A percentile compares a stretch with the other conserved stretches of the same genome.
phyloP scores from a whole-genome alignment of 169 alveolate genomes.

The Eimeria sp. region DNA sequence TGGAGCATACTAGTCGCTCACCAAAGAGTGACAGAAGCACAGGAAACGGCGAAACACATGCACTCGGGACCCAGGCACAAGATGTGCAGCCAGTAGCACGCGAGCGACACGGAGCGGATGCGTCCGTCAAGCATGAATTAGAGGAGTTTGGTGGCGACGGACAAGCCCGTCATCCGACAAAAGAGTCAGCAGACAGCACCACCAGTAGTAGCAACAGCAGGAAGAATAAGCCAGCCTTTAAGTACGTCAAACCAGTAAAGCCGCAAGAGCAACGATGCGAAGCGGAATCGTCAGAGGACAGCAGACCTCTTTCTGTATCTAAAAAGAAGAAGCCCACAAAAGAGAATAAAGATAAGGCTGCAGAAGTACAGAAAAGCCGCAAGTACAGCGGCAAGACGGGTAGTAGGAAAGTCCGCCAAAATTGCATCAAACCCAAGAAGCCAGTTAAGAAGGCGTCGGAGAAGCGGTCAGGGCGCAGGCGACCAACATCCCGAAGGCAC shows the following conservation, averaged over 20 bases:
- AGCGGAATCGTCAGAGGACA: neutral
- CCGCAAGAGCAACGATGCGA: neutral
- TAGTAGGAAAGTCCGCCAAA: neutral
- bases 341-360: neutral
- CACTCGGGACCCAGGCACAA: neutral
- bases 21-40: neutral
- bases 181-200: neutral
- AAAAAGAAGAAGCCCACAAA: conserved; percentile 1
- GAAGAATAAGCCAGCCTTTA: conserved; percentile 23
- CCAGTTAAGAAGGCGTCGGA: neutral
- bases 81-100: neutral
- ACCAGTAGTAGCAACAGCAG: conserved; percentile 33
- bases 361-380: neutral
- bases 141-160: conserved; percentile 3
- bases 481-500: neutral
- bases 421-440: neutral
- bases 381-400: neutral
- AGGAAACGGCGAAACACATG: neutral
- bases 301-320: neutral
- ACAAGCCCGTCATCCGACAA: neutral
- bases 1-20: neutral
- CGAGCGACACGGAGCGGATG: neutral
- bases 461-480: neutral
- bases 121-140: conserved; percentile 37
- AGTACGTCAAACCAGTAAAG: conserved; percentile 58